phyloP scores from a whole-genome alignment of 2,329 filamentous ascomycete genomes.

The Fusarium dlaminii region DNA sequence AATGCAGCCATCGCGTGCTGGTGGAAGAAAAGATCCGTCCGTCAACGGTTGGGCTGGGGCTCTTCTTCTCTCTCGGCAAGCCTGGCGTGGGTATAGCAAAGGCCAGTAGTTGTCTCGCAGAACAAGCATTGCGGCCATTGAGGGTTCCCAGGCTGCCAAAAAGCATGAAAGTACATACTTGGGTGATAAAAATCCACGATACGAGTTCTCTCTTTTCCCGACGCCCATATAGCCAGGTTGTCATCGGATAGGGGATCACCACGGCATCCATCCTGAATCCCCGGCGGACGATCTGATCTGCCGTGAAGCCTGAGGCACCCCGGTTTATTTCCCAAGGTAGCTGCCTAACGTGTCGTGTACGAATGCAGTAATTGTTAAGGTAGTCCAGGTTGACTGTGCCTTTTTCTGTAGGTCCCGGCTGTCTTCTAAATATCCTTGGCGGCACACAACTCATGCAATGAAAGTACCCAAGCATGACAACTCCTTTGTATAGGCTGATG shows the following conservation, averaged over 20 bases:
- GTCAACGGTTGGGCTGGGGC: conserved; percentile 5
- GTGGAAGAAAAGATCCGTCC: conserved; percentile 19
- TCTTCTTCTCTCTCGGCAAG: neutral
- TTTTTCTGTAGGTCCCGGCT: conserved; percentile 12
- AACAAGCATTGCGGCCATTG: neutral
- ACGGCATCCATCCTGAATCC: conserved; percentile 28
- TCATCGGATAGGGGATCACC: conserved; percentile 31
- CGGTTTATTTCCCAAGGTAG: conserved; percentile 7
- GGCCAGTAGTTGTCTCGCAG: conserved; percentile 3
- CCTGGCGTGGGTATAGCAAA: conserved; percentile 23
- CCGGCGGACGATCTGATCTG: conserved; percentile 38
- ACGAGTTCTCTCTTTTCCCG: conserved; percentile 34
- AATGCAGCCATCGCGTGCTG: conserved; percentile 27
- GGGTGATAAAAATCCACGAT: conserved; percentile 4
- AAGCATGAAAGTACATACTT: conserved; percentile 22
- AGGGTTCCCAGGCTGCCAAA: conserved; percentile 9
- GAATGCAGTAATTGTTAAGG: conserved; percentile 5
- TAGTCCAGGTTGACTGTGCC: neutral
- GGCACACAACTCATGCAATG: conserved; percentile 30
- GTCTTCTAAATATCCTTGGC: conserved; percentile 19
- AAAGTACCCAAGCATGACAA: conserved; percentile 35
- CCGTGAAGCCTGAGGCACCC: conserved; percentile 40
- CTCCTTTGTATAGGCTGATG: conserved; percentile 39
- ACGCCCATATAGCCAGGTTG: conserved; percentile 1
- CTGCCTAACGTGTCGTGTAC: conserved; percentile 16